Base-by-base conservation (phyloP, 495 filamentous ascomycete species). In the Aspergillus wentii region DNA sequence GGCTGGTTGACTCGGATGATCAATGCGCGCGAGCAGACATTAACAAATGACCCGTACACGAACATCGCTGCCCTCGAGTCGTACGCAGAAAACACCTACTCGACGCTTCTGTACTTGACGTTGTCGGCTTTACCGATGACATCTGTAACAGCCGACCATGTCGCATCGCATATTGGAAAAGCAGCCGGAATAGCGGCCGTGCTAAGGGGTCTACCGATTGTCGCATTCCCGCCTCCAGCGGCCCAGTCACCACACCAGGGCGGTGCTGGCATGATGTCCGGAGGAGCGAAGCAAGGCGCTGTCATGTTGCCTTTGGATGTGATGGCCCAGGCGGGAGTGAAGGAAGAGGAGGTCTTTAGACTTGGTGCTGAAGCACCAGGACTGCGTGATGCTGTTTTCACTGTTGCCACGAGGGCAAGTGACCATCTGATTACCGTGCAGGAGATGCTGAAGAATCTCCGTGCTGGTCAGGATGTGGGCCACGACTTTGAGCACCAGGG, bases 391-490 rank as follows among this genome's bases (percentile, higher is more conserved):
- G 91, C 90, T 1, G 82, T 98, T 4, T 96, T 97, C 51, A 71
- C 76, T 14, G 88, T 97, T 15, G 92, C 92, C 1, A 97, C 92
- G 0, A 75, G 88, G 21, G 92, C 92, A 4, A 89, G 86, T 56
- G 92, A 98, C 64, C 92, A 98, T 60, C 62, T 97, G 33, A 94
- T 96, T 42, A 97, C 92, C 0, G 91, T 84, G 11, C 70, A 91
- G 43, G 86, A 92, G 57, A 94, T 97, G 92, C 54, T 95, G 46
- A 80, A 75, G 57, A 85, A 85, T 50, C 57, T 95, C 9, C 72
- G 79, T 20, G 74, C 79, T 16, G 86, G 86, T 0, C 59, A 81
- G 43, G 80, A 77, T 38, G 79, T 83, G 0, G 86, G 85, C 0
- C 89, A 95, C 52, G 83, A 83, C 0, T 95, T 86, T 57, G 89